Base-by-base conservation (phyloP, 2,329 filamentous ascomycete genomes). In the Chrysosporium queenslandicum region DNA sequence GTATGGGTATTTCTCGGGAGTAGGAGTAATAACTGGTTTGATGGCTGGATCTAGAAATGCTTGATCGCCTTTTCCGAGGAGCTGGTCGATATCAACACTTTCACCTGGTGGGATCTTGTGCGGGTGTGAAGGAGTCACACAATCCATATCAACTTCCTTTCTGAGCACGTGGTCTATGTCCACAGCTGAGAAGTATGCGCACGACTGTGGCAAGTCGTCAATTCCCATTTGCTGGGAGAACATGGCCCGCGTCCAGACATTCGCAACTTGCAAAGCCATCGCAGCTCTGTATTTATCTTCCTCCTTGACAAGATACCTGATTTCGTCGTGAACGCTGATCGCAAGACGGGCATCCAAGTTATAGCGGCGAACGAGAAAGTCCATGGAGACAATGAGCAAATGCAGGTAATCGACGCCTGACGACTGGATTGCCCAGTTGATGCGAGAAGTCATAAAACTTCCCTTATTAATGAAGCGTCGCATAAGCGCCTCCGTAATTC, bases 341-440 rank as follows among this genome's bases (percentile, higher is more conserved):
- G 91, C 81, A 1, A 98, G 74, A 1, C 94, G 86, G 3, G 89
- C 89, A 50, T 86, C 70, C 55, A 98, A 81, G 61, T 87, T 90
- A 74, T 86, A 98, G 4, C 84, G 85, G 1, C 88, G 81, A 50
- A 84, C 83, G 2, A 98, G 77, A 64, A 94, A 95, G 65, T 97
- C 90, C 94, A 98, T 98, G 12, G 82, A 78, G 2, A 97, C 81
- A 57, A 98, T 88, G 16, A 98, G 78, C 3, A 98, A 81, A 64
- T 98, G 92, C 1, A 98, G 79, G 67, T 98, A 98, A 68, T 98
- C 94, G 3, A 97, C 91, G 4, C 94, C 92, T 0, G 87, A 94
- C 0, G 90, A 96, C 64, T 98, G 92, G 60, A 98, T 97, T 2
- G 92, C 92, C 92, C 92, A 98, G 66, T 98, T 98, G 71, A 98